A percentile compares a stretch with the other conserved stretches of the same genome.
These are phyloP conservation scores for Yamadazyma trypodendri DNA, from an alignment of 1,139 yeast species.

Conservation along the genomic window DNA sequence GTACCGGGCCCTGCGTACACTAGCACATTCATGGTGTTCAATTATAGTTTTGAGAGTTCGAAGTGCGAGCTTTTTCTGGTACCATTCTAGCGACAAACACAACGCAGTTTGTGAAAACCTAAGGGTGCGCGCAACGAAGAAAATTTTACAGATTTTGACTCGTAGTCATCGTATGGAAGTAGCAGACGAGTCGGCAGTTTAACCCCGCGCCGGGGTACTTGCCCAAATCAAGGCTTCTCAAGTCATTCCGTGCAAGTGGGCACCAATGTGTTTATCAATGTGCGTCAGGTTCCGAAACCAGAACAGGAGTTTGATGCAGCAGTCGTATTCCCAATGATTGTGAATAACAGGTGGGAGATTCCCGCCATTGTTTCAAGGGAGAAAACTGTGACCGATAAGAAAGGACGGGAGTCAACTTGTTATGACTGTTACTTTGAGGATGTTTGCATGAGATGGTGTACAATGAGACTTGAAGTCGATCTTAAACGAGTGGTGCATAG, in stretches of 20 bases:
- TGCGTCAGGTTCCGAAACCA: conserved; percentile 67
- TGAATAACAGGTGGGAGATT: conserved; percentile 78
- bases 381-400: conserved; percentile 61
- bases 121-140: too few relatives aligned
- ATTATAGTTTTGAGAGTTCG: not conserved
- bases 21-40: conserved; percentile 63
- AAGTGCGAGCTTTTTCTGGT: too few relatives aligned
- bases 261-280: conserved; percentile 74
- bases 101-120: too few relatives aligned
- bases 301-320: conserved; percentile 52
- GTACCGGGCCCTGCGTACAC: conserved; percentile 87
- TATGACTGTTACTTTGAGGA: conserved; percentile 75
- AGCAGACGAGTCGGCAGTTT: conserved; percentile 18
- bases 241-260: conserved; percentile 28
- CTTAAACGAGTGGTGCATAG: conserved; percentile 63
- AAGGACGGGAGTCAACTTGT: conserved; percentile 62
- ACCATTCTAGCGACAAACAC: too few relatives aligned
- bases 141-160: conserved; percentile 2
- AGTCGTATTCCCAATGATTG: conserved; percentile 61
- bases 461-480: conserved; percentile 49
- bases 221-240: conserved; percentile 54
- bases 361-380: conserved; percentile 70
- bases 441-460: conserved; percentile 60
- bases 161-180: conserved; percentile 16
- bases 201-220: conserved; percentile 64